phyloP scores from a whole-genome alignment of 345 rosid genomes.

The Camelina laxa region DNA sequence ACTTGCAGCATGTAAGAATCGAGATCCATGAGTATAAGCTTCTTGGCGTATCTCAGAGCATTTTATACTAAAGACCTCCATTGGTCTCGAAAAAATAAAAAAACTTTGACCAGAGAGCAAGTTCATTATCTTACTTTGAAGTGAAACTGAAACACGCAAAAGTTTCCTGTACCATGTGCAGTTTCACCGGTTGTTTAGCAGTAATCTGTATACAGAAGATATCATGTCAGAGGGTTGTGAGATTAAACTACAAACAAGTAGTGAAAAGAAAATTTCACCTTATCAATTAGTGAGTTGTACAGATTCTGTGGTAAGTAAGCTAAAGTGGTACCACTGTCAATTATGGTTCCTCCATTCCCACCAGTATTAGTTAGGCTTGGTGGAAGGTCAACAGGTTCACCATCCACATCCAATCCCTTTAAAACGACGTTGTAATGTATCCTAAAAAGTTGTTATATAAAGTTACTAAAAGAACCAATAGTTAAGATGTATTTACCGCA shows the following conservation, averaged over 20 bases:
- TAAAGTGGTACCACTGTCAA: slow-evolving; percentile 96
- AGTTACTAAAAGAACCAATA: slow-evolving; percentile 26
- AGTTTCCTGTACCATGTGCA: slow-evolving; percentile 63
- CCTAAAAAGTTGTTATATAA: slow-evolving; percentile 56
- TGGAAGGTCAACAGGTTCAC: slow-evolving; percentile 57
- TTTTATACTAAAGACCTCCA: neutral
- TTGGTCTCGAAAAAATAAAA: neutral
- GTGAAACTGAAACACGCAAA: slow-evolving; percentile 68
- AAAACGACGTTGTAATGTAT: slow-evolving; percentile 80
- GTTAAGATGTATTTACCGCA: neutral
- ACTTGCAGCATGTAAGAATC: neutral
- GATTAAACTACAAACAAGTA: slow-evolving; percentile 6
- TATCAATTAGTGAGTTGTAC: slow-evolving; percentile 55
- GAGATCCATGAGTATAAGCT: slow-evolving; percentile 3
- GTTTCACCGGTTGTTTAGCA: slow-evolving; percentile 56
- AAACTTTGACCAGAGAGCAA: slow-evolving; percentile 12
- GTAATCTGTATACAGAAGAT: slow-evolving; percentile 52
- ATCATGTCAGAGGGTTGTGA: slow-evolving; percentile 31
- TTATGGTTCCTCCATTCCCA: slow-evolving; percentile 63
- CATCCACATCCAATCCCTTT: slow-evolving; percentile 79
- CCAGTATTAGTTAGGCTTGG: slow-evolving; percentile 47
- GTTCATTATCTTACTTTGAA: slow-evolving; percentile 59
- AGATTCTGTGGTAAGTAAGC: slow-evolving; percentile 73
- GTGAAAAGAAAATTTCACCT: slow-evolving; percentile 49
- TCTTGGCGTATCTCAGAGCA: neutral